Percentiles rank a stretch among this genome's conserved stretches.
phyloP scores from a whole-genome alignment of 768 basidiomycete genomes.

The Amanita inopinata region DNA sequence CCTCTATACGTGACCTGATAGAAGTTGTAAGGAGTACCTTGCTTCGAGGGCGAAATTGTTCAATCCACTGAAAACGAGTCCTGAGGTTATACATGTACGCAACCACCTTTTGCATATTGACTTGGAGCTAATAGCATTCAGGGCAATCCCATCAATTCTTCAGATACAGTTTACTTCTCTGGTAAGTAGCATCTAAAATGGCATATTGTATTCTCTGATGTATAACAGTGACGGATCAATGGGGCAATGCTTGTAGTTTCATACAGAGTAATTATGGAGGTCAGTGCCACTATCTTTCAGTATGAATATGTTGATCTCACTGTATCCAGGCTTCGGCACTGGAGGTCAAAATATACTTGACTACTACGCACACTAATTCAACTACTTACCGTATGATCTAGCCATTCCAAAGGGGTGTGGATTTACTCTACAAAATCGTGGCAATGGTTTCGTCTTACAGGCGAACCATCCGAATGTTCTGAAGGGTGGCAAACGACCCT shows the following conservation, averaged over 20 bases:
- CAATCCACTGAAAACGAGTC: conserved; percentile 55
- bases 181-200: conserved; percentile 28
- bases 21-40: conserved; percentile 64
- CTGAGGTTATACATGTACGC: conserved; percentile 56
- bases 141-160: conserved; percentile 77
- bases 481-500: conserved; percentile 68
- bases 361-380: not conserved
- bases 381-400: conserved; percentile 16
- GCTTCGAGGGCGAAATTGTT: conserved; percentile 72
- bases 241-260: conserved; percentile 85
- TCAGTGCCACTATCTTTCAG: conserved; percentile 18
- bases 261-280: conserved; percentile 87
- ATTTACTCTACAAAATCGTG: conserved; percentile 94
- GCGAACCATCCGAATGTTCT: conserved; percentile 82
- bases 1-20: not conserved
- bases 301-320: not conserved
- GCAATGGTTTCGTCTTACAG: conserved; percentile 70
- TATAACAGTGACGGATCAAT: conserved; percentile 61
- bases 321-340: conserved; percentile 70
- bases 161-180: conserved; percentile 93
- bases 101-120: not conserved
- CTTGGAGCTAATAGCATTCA: conserved; percentile 19
- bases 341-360: conserved; percentile 37
- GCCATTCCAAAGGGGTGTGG: conserved; percentile 93
- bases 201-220: not conserved